A percentile compares a stretch with the other conserved stretches of the same genome.
Conservation (phyloP, 2,329 filamentous ascomycete species). For the Xylariaceae sp. region DNA sequence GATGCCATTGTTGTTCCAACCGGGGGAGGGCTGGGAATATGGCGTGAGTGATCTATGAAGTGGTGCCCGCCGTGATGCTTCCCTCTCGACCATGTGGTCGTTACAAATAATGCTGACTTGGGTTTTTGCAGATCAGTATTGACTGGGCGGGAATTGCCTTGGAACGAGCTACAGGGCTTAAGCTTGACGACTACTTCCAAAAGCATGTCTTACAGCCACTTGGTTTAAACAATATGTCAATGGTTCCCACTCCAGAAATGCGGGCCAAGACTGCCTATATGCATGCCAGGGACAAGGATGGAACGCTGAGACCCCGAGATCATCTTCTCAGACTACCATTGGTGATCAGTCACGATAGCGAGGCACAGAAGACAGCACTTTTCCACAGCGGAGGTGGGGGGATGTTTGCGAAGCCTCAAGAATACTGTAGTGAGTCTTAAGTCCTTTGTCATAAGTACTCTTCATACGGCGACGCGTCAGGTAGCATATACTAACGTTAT, state of each 20-base stretch:
- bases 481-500: background rate
- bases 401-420: constrained; percentile 62
- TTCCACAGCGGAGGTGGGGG: constrained; percentile 69
- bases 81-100: too few species aligned
- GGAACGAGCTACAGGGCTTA: constrained; percentile 50
- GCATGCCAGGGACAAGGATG: constrained; percentile 56
- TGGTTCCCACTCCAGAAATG: constrained; percentile 63
- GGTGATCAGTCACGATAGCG: constrained; percentile 43
- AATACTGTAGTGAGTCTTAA: constrained; percentile 63
- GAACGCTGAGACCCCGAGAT: constrained; percentile 49
- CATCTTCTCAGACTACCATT: constrained; percentile 58
- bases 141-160: constrained; percentile 61
- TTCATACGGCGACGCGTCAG: background rate
- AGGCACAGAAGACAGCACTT: constrained; percentile 49
- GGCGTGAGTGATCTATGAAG: constrained; percentile 48
- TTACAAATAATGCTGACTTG: constrained; percentile 7
- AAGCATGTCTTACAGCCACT: constrained; percentile 55
- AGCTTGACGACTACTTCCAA: constrained; percentile 56
- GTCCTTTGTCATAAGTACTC: constrained; percentile 62
- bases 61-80: background rate
- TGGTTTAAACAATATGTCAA: constrained; percentile 55
- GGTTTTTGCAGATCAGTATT: constrained; percentile 52
- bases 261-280: constrained; percentile 61
- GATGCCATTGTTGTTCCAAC: constrained; percentile 65
- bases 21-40: constrained; percentile 67